These are phyloP conservation scores for Histomonas meleagridis DNA, from an alignment of 208 protist species.

Conservation along the genomic window DNA sequence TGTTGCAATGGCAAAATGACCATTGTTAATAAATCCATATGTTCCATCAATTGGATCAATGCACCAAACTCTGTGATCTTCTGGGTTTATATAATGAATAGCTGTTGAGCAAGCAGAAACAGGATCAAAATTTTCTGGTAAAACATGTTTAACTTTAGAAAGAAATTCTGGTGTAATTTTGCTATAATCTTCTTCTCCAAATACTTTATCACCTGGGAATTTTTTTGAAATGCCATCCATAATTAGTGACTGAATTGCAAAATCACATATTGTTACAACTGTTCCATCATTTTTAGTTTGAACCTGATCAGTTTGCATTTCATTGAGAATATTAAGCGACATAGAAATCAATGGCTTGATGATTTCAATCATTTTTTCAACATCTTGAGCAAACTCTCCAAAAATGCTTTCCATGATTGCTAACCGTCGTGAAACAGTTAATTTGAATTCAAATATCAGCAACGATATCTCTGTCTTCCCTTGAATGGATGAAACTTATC, in stretches of 20 bases:
- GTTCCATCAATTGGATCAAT: constrained; percentile 35
- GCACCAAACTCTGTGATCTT: not conserved
- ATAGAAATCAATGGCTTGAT: not conserved
- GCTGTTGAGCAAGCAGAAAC: not conserved
- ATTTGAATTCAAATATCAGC: too few species aligned
- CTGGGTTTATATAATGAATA: not conserved
- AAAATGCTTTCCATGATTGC: too few species aligned
- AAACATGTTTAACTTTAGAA: not conserved
- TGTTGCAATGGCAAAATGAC: not conserved
- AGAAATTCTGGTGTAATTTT: not conserved
- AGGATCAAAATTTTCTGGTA: not conserved
- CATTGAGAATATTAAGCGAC: not conserved
- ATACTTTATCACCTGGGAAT: not conserved
- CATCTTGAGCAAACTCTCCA: not conserved
- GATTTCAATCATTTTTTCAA: not conserved
- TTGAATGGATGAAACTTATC: too few species aligned
- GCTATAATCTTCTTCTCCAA: not conserved
- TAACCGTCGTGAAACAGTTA: too few species aligned
- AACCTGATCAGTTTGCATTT: not conserved
- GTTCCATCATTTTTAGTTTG: not conserved
- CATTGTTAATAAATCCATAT: not conserved
- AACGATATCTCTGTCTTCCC: too few species aligned
- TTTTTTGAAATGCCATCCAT: not conserved
- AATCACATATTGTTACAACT: not conserved
- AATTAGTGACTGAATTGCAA: not conserved